These are phyloP conservation scores for Gynostemma pentaphyllum DNA, from an alignment of 306 rosid genomes.

Conservation along the genomic window DNA sequence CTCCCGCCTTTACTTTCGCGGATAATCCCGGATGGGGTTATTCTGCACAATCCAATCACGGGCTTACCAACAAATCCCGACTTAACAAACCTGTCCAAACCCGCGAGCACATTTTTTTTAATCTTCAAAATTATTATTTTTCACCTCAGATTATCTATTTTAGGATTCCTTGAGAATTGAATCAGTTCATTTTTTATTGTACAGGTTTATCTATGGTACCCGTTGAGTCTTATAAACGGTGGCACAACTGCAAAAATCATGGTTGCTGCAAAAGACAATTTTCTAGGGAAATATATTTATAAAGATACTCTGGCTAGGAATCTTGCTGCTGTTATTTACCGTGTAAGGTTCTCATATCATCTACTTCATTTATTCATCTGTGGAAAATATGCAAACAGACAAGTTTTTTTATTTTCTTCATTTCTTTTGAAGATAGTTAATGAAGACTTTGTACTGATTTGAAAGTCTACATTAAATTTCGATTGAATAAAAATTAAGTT, in stretches of 20 bases:
- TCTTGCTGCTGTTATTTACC: slow-evolving; percentile 85
- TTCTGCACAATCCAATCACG: too few relatives aligned
- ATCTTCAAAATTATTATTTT: too few relatives aligned
- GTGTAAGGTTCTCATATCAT: slow-evolving; percentile 23
- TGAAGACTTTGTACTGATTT: not conserved
- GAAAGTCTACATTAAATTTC: too few relatives aligned
- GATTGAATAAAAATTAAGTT: too few relatives aligned
- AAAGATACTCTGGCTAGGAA: slow-evolving; percentile 87
- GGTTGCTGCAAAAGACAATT: slow-evolving; percentile 89
- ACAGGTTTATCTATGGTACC: slow-evolving; percentile 87
- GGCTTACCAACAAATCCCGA: too few relatives aligned
- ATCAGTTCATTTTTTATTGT: not conserved
- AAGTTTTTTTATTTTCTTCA: too few relatives aligned
- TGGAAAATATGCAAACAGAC: too few relatives aligned
- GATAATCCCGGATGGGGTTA: too few relatives aligned
- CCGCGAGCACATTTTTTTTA: too few relatives aligned
- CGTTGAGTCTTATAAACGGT: slow-evolving; percentile 73
- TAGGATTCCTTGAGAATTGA: not conserved
- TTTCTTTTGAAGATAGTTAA: not conserved
- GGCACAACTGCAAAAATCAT: slow-evolving; percentile 97
- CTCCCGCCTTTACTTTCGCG: too few relatives aligned
- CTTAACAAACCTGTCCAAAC: too few relatives aligned
- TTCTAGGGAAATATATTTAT: slow-evolving; percentile 80
- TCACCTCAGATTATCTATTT: not conserved
- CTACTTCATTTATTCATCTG: not conserved